These are phyloP conservation scores for Leccinum variabile DNA, from an alignment of 1,284 basidiomycete genomes.

Conservation along the genomic window DNA sequence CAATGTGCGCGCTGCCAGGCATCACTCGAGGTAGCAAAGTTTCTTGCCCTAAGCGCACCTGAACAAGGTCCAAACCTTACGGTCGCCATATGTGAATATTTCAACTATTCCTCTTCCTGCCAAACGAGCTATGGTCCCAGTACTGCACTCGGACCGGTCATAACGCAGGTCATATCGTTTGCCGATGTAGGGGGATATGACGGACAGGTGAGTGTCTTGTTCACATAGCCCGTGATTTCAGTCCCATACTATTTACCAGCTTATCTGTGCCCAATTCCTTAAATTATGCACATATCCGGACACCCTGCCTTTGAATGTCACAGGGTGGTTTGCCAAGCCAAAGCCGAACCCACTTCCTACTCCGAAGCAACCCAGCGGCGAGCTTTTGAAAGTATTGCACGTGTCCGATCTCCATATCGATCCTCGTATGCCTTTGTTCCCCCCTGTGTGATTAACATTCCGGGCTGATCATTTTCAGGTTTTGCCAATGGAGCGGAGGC, in stretches of 20 bases:
- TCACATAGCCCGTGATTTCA: slow-evolving; percentile 25
- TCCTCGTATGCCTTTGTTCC: slow-evolving; percentile 45
- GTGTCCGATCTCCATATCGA: slow-evolving; percentile 80
- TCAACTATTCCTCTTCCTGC: slow-evolving; percentile 56
- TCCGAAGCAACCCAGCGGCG: slow-evolving; percentile 56
- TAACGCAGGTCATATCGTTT: slow-evolving; percentile 68
- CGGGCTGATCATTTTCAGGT: slow-evolving; percentile 37
- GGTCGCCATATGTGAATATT: slow-evolving; percentile 60
- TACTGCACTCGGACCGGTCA: slow-evolving; percentile 52
- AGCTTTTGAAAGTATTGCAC: slow-evolving; percentile 73
- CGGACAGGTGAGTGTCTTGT: slow-evolving; percentile 51
- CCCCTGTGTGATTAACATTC: slow-evolving; percentile 1
- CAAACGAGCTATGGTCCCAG: slow-evolving; percentile 46
- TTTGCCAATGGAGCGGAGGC: slow-evolving; percentile 75
- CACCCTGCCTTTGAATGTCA: slow-evolving; percentile 52
- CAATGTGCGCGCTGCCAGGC: slow-evolving; percentile 65
- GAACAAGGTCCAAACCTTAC: slow-evolving; percentile 58
- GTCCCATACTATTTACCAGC: slow-evolving; percentile 32
- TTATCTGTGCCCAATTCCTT: slow-evolving; percentile 58
- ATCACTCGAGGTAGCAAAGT: slow-evolving; percentile 62
- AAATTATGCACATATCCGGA: slow-evolving; percentile 51
- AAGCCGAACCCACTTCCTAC: slow-evolving; percentile 66
- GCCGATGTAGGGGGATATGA: slow-evolving; percentile 68
- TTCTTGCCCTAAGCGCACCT: slow-evolving; percentile 65
- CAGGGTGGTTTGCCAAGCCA: slow-evolving; percentile 61